Base-by-base conservation (phyloP, 768 basidiomycete species). In the Pulveroboletus frians region DNA sequence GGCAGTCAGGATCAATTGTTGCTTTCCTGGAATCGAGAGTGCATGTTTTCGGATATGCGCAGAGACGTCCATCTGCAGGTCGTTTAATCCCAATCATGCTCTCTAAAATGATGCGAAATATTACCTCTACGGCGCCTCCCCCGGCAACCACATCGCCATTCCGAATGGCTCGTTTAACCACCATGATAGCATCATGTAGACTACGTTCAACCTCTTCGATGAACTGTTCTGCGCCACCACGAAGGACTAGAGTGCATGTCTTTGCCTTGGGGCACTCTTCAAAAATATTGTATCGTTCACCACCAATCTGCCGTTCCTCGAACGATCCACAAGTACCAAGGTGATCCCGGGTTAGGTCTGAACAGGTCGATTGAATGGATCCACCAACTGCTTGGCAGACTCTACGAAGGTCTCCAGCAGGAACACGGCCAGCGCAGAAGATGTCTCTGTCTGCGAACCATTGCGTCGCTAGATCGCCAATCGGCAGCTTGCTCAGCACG, bases 391-490 rank as follows among this genome's bases (percentile, higher is more conserved):
- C 96, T 65, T 96, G 91, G 26, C 94, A 90, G 9, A 97, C 95
- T 45, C 96, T 79, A 60, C 91, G 85, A 39, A 99, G 76, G 68
- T 99, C 96, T 34, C 78, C 90, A 6, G 85, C 83, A 31, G 84
- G 78, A 34, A 99, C 96, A 45, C 96, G 90, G 35, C 96, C 96
- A 51, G 96, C 96, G 59, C 96, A 98, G 77, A 99, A 99, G 63
- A 99, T 97, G 64, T 94, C 87, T 31, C 96, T 84, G 72, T 98
- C 96, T 36, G 96, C 95, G 65, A 99, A 99, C 88, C 93, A 99
- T 65, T 98, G 96, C 3, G 96, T 98, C 1, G 96, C 96, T 35
- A 99, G 76, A 73, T 99, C 96, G 27, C 96, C 96, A 61, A 98
- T 98, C 10, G 96, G 96, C 9, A 99, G 80, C 70, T 97, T 96